A percentile compares a stretch with the other conserved stretches of the same genome.
Conservation (phyloP, 441 rosid genomes). For the Croton setiger region DNA sequence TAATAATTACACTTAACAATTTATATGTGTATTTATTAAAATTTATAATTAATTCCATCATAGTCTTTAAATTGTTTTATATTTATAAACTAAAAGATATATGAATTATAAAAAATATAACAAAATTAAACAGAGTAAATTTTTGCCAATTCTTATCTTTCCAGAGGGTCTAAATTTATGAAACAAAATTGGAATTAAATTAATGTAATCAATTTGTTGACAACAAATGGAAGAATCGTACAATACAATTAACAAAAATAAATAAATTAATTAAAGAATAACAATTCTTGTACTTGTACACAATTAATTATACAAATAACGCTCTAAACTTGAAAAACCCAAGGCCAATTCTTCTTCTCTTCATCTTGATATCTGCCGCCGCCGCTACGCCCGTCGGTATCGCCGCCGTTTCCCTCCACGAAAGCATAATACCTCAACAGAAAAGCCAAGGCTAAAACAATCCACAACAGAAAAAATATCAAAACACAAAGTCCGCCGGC, state of each 20-base stretch:
- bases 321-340: slow-evolving; percentile 53
- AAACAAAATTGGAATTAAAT: too few relatives aligned
- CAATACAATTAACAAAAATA: neutral
- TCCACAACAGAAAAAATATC: slow-evolving; percentile 79
- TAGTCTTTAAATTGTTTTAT: too few relatives aligned
- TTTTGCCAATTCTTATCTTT: too few relatives aligned
- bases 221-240: too few relatives aligned
- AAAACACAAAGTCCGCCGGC: slow-evolving; percentile 64
- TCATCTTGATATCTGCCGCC: slow-evolving; percentile 37
- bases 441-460: slow-evolving; percentile 68
- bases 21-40: too few relatives aligned
- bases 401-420: slow-evolving; percentile 32
- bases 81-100: too few relatives aligned
- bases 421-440: slow-evolving; percentile 62
- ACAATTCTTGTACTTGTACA: neutral
- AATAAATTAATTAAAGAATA: neutral
- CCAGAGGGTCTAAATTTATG: too few relatives aligned
- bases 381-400: slow-evolving; percentile 19
- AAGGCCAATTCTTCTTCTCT: slow-evolving; percentile 66
- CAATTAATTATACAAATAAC: neutral
- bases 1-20: too few relatives aligned
- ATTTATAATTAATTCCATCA: too few relatives aligned
- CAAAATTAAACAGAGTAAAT: too few relatives aligned
- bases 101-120: too few relatives aligned
- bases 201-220: neutral